phyloP scores from a whole-genome alignment of 495 filamentous ascomycete genomes.

The Xylaria venustula region DNA sequence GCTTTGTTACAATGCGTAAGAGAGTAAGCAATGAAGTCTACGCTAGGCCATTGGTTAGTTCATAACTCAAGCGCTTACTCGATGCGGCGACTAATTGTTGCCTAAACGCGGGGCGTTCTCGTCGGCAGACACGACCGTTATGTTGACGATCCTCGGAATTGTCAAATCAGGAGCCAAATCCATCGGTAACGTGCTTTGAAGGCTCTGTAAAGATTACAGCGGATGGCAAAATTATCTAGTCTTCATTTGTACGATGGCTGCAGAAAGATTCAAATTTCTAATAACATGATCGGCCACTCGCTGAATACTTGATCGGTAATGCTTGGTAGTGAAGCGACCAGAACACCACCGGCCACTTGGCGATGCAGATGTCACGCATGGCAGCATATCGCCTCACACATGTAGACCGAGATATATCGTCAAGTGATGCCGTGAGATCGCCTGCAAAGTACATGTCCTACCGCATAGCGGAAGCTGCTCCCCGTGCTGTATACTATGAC shows the following conservation, averaged over 20 bases:
- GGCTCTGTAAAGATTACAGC: background rate
- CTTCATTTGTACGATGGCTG: background rate
- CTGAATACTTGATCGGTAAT: background rate
- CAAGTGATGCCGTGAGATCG: background rate
- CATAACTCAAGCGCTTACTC: background rate
- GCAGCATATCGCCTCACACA: conserved; percentile 1
- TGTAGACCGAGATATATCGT: background rate
- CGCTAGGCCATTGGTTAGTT: background rate
- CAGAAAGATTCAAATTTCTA: background rate
- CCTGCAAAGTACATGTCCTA: conserved; percentile 11
- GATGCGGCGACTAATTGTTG: background rate
- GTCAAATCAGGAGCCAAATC: background rate
- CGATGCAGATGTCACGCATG: background rate
- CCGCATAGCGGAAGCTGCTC: background rate
- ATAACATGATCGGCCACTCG: background rate
- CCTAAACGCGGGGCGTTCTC: conserved; percentile 3
- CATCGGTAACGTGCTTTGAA: background rate
- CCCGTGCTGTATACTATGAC: background rate
- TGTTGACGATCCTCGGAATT: background rate
- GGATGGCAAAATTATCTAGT: background rate
- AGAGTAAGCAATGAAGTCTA: background rate
- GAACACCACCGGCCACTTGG: background rate
- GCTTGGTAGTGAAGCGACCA: background rate
- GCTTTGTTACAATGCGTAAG: background rate
- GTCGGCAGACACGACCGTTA: background rate